A percentile compares a stretch with the other conserved stretches of the same genome.
Evolutionary conservation across 768 basidiomycete species (phyloP).

Genomic region (Tulasnella sp.): DNA sequence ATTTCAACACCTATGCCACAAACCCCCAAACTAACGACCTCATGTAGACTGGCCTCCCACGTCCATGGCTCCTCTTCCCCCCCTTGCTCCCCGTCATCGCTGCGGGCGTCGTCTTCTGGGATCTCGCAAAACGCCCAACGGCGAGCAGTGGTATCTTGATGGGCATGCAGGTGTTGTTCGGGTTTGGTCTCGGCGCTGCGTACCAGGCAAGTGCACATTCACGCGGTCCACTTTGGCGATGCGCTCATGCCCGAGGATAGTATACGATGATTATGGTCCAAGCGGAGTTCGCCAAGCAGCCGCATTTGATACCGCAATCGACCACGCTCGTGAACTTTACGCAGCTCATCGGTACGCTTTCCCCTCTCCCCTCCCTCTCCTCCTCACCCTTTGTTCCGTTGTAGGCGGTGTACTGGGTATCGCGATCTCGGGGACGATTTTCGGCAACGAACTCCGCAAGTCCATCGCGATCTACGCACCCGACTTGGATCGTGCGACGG

Average conservation of each 20-base stretch:
- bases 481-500: conserved; percentile 15
- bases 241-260: conserved; percentile 21
- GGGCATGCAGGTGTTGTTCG: conserved; percentile 30
- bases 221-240: background rate
- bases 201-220: conserved; percentile 24
- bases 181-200: conserved; percentile 28
- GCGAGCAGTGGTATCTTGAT: conserved; percentile 19
- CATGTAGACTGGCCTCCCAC: conserved; percentile 25
- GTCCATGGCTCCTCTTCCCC: conserved; percentile 22
- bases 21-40: no score
- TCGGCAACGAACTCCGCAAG: conserved; percentile 24
- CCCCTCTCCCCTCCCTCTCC: background rate
- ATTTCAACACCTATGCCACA: no score
- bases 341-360: conserved; percentile 15
- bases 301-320: conserved; percentile 27
- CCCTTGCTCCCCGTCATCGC: conserved; percentile 26
- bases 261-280: conserved; percentile 31
- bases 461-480: conserved; percentile 24
- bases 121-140: background rate
- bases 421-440: conserved; percentile 14
- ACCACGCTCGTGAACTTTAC: conserved; percentile 28
- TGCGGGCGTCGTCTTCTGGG: conserved; percentile 25
- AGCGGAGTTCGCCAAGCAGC: conserved; percentile 26
- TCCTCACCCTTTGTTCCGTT: background rate
- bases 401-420: background rate